Conservation (phyloP, 169 alveolate species). For the Plasmodium knowlesi region DNA sequence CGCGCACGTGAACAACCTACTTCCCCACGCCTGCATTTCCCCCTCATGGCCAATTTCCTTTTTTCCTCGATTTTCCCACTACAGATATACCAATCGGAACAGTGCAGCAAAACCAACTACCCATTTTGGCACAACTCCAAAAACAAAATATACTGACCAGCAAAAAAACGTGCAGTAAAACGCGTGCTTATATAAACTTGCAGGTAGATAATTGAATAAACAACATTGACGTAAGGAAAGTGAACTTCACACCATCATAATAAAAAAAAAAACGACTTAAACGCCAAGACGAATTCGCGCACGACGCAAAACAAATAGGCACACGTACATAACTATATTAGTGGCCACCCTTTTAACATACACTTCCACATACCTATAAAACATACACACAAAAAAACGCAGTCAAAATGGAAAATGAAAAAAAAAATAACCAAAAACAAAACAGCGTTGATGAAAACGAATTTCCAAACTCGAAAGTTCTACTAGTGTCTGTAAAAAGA, state of each 20-base stretch:
- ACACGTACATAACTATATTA: not conserved
- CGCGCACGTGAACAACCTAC: not conserved
- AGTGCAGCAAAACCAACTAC: not conserved
- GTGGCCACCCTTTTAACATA: no score
- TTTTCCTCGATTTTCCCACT: not conserved
- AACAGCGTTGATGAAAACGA: constrained; percentile 75
- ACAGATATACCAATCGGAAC: not conserved
- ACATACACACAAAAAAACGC: not conserved
- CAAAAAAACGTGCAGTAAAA: no score
- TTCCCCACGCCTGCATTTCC: no score
- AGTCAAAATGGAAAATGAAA: constrained; percentile 62
- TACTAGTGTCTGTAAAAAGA: constrained; percentile 83
- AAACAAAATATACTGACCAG: not conserved
- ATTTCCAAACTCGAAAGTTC: constrained; percentile 85
- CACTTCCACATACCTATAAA: no score
- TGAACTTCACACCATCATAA: not conserved
- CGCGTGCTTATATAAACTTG: no score
- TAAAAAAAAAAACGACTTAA: not conserved
- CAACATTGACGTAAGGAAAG: not conserved
- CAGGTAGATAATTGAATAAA: not conserved
- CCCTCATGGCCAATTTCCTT: not conserved
- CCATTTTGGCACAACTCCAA: not conserved
- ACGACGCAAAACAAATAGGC: not conserved
- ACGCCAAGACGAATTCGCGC: not conserved
- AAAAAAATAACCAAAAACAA: constrained; percentile 57